Evolutionary conservation across 805 yeast species (phyloP).

Genomic region (Myxozyma sirexii): DNA sequence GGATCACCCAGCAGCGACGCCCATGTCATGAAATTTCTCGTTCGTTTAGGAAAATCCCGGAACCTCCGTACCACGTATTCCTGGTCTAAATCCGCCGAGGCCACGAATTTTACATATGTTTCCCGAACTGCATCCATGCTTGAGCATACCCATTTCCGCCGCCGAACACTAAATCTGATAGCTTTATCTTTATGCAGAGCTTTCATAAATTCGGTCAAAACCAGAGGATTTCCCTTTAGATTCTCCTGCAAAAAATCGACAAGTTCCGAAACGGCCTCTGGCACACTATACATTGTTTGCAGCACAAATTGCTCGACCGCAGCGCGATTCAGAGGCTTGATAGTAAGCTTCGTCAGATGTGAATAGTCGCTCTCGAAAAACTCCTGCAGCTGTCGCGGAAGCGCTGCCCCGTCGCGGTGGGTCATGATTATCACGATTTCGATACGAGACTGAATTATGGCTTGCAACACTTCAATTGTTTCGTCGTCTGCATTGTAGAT

Average conservation of each 20-base stretch:
- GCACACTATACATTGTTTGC: constrained; percentile 21
- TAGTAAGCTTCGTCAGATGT: constrained; percentile 16
- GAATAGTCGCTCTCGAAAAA: constrained; percentile 24
- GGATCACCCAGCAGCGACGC: constrained; percentile 31
- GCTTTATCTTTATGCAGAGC: constrained; percentile 6
- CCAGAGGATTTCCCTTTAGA: constrained; percentile 28
- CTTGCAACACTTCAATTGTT: constrained; percentile 24
- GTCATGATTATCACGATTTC: constrained; percentile 29
- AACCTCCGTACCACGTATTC: constrained; percentile 26
- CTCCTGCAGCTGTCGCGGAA: constrained; percentile 10
- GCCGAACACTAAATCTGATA: constrained; percentile 23
- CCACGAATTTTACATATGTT: constrained; percentile 8
- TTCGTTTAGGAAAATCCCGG: constrained; percentile 28
- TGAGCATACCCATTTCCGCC: constrained; percentile 21
- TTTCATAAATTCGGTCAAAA: constrained; percentile 24
- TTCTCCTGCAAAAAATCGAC: constrained; percentile 8
- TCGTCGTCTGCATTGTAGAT: constrained; percentile 33
- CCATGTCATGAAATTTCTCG: constrained; percentile 28
- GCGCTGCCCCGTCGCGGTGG: constrained; percentile 10
- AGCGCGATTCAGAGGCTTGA: constrained; percentile 28
- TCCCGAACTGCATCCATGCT: constrained; percentile 7
- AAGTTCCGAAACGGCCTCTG: constrained; percentile 18
- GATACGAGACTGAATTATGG: constrained; percentile 20
- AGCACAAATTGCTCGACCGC: constrained; percentile 14
- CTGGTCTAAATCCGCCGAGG: constrained; percentile 23